phyloP scores from a whole-genome alignment of 345 rosid genomes.

The Euclidium syriacum region DNA sequence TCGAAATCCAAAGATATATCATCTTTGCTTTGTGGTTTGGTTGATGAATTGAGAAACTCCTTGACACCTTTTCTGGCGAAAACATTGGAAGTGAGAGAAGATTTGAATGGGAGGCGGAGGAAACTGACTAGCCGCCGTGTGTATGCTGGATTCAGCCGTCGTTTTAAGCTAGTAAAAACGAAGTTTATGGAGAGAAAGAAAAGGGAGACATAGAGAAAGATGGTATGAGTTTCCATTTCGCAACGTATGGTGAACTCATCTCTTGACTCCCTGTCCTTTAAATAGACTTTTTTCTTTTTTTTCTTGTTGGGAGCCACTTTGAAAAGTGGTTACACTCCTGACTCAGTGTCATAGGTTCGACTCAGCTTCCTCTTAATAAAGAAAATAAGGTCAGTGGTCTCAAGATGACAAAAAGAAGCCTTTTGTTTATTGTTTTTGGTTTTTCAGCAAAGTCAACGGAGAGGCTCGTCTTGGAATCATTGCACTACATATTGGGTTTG shows the following conservation, averaged over 20 bases:
- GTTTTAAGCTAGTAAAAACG: conserved; percentile 6
- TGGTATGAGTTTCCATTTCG: conserved; percentile 13
- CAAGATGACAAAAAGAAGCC: too few species aligned
- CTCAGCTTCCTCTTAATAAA: too few species aligned
- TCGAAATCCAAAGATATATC: conserved; percentile 31
- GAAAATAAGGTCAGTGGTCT: too few species aligned
- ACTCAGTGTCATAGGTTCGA: too few species aligned
- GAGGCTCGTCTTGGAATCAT: too few species aligned
- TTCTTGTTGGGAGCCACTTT: too few species aligned
- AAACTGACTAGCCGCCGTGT: conserved; percentile 5
- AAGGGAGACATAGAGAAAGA: not conserved
- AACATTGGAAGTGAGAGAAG: conserved; percentile 29
- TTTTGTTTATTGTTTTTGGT: too few species aligned
- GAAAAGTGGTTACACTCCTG: too few species aligned
- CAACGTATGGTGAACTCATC: not conserved
- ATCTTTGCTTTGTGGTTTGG: not conserved
- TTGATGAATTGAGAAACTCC: conserved; percentile 24
- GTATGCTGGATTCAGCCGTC: not conserved
- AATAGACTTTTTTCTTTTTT: not conserved
- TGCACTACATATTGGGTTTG: too few species aligned
- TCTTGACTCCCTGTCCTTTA: not conserved
- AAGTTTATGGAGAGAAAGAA: conserved; percentile 14
- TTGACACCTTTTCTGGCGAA: conserved; percentile 37
- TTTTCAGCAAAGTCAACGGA: too few species aligned
- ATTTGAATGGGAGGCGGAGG: conserved; percentile 1